phyloP scores from a whole-genome alignment of 1,284 basidiomycete genomes.

The Gastroboletus turbinatus region DNA sequence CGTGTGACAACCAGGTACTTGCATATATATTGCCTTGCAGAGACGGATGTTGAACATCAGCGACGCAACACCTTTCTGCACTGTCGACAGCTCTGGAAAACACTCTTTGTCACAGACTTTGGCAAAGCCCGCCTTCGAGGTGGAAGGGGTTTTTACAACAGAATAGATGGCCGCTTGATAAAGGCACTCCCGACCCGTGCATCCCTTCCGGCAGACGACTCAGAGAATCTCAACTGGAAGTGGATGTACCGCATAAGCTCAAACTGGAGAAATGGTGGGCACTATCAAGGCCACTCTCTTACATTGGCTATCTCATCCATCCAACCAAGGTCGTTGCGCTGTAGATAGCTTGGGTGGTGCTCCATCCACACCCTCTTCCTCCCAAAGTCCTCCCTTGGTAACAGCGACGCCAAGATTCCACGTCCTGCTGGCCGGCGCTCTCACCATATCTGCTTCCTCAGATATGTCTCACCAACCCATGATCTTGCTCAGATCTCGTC shows the following conservation, averaged over 20 bases:
- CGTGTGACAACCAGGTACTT: conserved; percentile 55
- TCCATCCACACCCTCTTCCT: background rate
- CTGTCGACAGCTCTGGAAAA: conserved; percentile 51
- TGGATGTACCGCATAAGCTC: conserved; percentile 82
- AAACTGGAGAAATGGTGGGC: conserved; percentile 75
- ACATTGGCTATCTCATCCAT: conserved; percentile 21
- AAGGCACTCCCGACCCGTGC: conserved; percentile 58
- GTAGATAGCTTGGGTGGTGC: conserved; percentile 20
- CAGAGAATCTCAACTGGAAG: conserved; percentile 60
- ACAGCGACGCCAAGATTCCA: conserved; percentile 22
- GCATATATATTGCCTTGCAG: conserved; percentile 5
- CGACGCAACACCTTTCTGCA: background rate
- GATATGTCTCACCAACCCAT: conserved; percentile 28
- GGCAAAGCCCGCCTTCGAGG: conserved; percentile 67
- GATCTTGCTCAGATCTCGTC: conserved; percentile 26
- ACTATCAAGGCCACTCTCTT: conserved; percentile 16
- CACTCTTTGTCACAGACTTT: conserved; percentile 58
- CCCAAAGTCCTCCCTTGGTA: background rate
- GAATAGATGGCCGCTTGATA: conserved; percentile 56
- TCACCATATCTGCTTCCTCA: conserved; percentile 41
- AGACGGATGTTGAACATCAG: conserved; percentile 19
- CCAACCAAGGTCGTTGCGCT: conserved; percentile 31
- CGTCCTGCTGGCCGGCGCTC: conserved; percentile 42
- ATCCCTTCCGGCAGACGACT: conserved; percentile 29
- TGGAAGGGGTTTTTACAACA: conserved; percentile 55